Percentiles rank a stretch among this genome's conserved stretches.
These are phyloP conservation scores for Fusarium haematococcum DNA, from an alignment of 2,329 filamentous ascomycete genomes.

Conservation along the genomic window DNA sequence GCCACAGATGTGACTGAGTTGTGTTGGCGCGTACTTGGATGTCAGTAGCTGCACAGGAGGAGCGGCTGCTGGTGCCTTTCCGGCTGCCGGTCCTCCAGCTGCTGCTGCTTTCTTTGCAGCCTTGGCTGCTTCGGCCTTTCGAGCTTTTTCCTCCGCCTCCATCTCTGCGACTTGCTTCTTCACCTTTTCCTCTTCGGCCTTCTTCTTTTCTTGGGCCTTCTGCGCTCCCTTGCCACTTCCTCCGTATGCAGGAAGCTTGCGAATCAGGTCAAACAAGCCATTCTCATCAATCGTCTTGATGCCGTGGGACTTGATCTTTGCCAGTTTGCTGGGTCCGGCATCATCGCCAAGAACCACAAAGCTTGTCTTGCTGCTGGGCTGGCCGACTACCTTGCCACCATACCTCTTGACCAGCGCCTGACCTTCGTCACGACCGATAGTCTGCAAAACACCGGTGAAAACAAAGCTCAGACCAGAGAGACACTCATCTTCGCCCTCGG, in stretches of 20 bases:
- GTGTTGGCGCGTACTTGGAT: constrained; percentile 91
- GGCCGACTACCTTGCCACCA: constrained; percentile 88
- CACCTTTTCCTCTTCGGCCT: constrained; percentile 86
- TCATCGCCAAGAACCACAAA: constrained; percentile 93
- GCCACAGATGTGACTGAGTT: constrained; percentile 89
- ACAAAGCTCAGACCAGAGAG: constrained; percentile 91
- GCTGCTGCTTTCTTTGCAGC: constrained; percentile 57
- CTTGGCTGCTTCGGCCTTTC: constrained; percentile 64
- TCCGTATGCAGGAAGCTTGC: constrained; percentile 83
- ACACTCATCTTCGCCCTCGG: constrained; percentile 88
- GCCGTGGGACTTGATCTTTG: constrained; percentile 82
- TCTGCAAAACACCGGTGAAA: constrained; percentile 89
- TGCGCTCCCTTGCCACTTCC: constrained; percentile 90
- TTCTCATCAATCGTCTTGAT: constrained; percentile 96
- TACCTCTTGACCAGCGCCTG: constrained; percentile 90
- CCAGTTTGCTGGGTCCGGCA: constrained; percentile 91
- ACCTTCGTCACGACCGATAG: constrained; percentile 85
- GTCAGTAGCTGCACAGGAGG: constrained; percentile 84
- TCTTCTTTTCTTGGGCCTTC: constrained; percentile 85
- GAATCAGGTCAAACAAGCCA: constrained; percentile 89
- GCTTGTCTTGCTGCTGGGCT: constrained; percentile 91
- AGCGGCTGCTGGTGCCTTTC: constrained; percentile 57
- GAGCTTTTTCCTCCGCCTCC: constrained; percentile 80
- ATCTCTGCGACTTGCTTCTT: constrained; percentile 85
- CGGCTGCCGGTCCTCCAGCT: constrained; percentile 37